Evolutionary conservation across 2,329 filamentous ascomycete genomes (phyloP).

Genomic region (Ophiostoma perfectum): DNA sequence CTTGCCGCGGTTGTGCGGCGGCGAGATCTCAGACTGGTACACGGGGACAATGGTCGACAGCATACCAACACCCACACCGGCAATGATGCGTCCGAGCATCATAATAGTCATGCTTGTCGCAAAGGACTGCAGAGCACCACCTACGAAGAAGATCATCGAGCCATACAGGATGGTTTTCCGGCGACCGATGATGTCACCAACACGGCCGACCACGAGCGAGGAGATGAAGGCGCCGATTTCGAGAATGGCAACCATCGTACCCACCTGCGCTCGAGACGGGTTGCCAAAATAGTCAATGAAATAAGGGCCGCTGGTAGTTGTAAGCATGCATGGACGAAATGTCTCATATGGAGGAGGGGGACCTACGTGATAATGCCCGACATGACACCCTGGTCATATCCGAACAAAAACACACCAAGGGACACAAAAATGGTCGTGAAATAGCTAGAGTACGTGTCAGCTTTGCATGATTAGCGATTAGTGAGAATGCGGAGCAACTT

Average conservation of each 20-base stretch:
- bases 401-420: slow-evolving; percentile 56
- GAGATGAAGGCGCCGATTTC: slow-evolving; percentile 90
- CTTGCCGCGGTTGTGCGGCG: slow-evolving; percentile 91
- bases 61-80: slow-evolving; percentile 80
- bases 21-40: slow-evolving; percentile 92
- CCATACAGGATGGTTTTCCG: slow-evolving; percentile 89
- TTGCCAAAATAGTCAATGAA: slow-evolving; percentile 93
- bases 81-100: slow-evolving; percentile 75
- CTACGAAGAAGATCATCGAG: slow-evolving; percentile 78
- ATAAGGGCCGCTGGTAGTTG: slow-evolving; percentile 53
- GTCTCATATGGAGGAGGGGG: slow-evolving; percentile 33
- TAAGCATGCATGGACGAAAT: slow-evolving; percentile 29
- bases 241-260: slow-evolving; percentile 96
- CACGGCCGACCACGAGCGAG: slow-evolving; percentile 75
- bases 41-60: slow-evolving; percentile 89
- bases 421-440: slow-evolving; percentile 92
- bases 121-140: slow-evolving; percentile 78
- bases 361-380: slow-evolving; percentile 58
- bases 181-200: slow-evolving; percentile 88
- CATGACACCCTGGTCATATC: slow-evolving; percentile 55
- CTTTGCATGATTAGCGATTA: background rate
- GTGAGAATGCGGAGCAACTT: background rate
- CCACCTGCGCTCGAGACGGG: slow-evolving; percentile 78
- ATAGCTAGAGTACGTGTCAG: slow-evolving; percentile 53
- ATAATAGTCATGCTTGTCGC: slow-evolving; percentile 85